Base-by-base conservation (phyloP, 164 flowering plant genomes). In the Kingdonia uniflora region DNA sequence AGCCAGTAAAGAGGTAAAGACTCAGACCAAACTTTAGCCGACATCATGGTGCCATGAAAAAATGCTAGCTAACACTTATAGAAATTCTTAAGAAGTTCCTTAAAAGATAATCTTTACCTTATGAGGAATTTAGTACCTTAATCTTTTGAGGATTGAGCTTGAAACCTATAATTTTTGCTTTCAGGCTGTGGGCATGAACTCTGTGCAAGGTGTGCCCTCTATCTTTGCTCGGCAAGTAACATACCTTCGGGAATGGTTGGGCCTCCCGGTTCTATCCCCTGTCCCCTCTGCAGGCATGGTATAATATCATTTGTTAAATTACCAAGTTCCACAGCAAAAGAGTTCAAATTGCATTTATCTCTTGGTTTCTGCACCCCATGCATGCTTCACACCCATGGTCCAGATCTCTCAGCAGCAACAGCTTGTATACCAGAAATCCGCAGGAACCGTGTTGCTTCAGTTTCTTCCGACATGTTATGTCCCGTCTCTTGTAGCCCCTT, bases 401-500 rank as follows among this genome's bases (percentile, higher is more conserved):
- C 73, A 23, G 81, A 75, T 11, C 58, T 55, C 14, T 75, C 74
- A 40, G 57, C 74, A 40, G 57, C 79, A 25, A 63, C 78, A 37
- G 45, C 73, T 19, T 58, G 69, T 66, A 60, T 73, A 22, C 75
- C 84, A 1, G 91, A 82, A 43, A 59, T 79, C 25, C 71, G 82
- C 39, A 84, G 67, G 70, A 84, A 76, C 49, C 77, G 95, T n/a
- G 85, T 77, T 20, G 81, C 82, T 55, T 78, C 97, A 7, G 95
- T 84, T 59, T 80, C 99, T 42, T 76, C 99, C 1, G 95, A 88
- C 43, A 24, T 80, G 15, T 67, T 81, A 42, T 92, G 99, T 61
- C 91, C 95, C 0, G 86, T 92, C 37, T 79, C 99, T 23, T 88
- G 99, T 52, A 80, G 81, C 49, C 97, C 89, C 23, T 92, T 92